These are phyloP conservation scores for Solanum bulbocastanum DNA, from an alignment of 257 asterid genomes.

Conservation along the genomic window DNA sequence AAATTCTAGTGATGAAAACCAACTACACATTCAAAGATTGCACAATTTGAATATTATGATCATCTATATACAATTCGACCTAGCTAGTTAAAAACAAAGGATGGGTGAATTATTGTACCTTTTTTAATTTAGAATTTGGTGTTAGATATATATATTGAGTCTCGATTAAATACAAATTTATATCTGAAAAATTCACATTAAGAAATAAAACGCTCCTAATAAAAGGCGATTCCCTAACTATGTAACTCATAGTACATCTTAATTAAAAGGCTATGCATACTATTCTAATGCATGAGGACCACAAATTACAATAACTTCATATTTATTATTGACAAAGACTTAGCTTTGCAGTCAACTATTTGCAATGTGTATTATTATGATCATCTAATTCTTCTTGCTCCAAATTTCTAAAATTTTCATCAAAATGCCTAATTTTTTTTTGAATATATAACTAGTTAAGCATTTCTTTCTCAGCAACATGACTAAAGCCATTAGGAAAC, in stretches of 20 bases:
- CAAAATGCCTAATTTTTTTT: not conserved
- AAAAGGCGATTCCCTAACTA: not conserved
- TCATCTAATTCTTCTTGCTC: too few species aligned
- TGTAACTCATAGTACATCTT: not conserved
- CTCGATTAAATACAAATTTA: too few species aligned
- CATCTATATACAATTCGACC: not conserved
- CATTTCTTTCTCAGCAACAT: not conserved
- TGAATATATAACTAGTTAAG: not conserved
- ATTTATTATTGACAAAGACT: not conserved
- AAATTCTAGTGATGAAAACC: not conserved
- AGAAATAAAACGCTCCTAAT: not conserved
- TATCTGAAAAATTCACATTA: too few species aligned
- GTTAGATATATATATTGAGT: rapidly evolving
- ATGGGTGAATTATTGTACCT: too few species aligned
- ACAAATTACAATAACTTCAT: not conserved
- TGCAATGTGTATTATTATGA: too few species aligned
- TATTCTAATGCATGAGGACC: not conserved
- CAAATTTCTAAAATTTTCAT: not conserved
- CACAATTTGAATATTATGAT: not conserved
- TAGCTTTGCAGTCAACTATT: not conserved
- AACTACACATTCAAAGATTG: not conserved
- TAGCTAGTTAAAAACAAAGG: not conserved
- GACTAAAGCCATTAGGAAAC: not conserved
- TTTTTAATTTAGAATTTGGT: rapidly evolving
- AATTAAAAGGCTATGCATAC: not conserved